Evolutionary conservation across 2,329 filamentous ascomycete species (phyloP), one percentile per base, ranked within the genome.

Genomic region (Conoideocrella luteorostrata): DNA sequence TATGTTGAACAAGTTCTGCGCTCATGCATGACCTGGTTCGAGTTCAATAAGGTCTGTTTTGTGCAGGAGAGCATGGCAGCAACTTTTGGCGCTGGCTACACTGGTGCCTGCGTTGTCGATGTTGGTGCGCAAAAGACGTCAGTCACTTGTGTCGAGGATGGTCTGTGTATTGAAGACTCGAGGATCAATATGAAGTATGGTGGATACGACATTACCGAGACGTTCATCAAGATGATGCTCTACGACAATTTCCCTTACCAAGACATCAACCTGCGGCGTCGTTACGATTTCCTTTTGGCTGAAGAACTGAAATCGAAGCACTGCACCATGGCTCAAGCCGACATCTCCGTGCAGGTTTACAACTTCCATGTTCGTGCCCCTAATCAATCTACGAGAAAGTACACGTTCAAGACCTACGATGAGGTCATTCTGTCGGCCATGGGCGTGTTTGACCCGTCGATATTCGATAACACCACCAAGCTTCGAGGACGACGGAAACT

Each of bases 121-220:
- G 85, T 98, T 45, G 93, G 93, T 11, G 91, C 93, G 1, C 89
- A 97, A 61, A 98, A 98, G 74, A 97, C 93, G 1, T 95, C 93
- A 0, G 86, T 98, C 24, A 91, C 90, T 49, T 98, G 93, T 54
- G 90, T 98, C 10, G 93, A 98, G 56, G 93, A 98, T 62, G 93
- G 93, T 2, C 85, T 98, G 66, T 89, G 88, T 58, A 78, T 95
- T 21, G 93, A 97, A 51, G 91, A 96, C 59, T 98, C 93, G 13
- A 81, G 93, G 13, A 80, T 98, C 60, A 97, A 97, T 61, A 70
- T 98, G 51, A 97, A 98, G 63, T 95, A 85, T 56, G 93, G 93
- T 40, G 93, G 93, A 1, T 82, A 78, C 56, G 93, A 98, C 63
- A 86, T 97, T 29, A 97, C 93, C 0, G 88, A 95, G 55, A 86